A percentile compares a stretch with the other conserved stretches of the same genome.
These are phyloP conservation scores for Torulaspora gathmanii DNA, from an alignment of 805 yeast genomes.

Conservation along the genomic window DNA sequence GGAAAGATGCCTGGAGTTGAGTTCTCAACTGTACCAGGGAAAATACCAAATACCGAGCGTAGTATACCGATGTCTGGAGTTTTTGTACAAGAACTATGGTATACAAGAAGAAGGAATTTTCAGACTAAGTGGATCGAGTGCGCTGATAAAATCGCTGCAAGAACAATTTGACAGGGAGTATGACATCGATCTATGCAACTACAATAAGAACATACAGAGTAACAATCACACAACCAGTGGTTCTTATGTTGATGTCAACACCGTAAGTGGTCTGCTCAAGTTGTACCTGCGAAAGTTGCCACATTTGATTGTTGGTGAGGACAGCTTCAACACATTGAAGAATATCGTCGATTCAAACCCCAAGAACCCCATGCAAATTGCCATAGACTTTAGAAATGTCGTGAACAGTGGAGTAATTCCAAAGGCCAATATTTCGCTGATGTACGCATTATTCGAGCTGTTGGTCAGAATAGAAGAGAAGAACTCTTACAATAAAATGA, in stretches of 20 bases:
- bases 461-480: constrained; percentile 59
- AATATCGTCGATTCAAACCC: constrained; percentile 34
- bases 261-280: constrained; percentile 81
- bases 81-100: constrained; percentile 60
- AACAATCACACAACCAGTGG: constrained; percentile 22
- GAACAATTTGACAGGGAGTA: constrained; percentile 60
- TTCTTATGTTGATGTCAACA: constrained; percentile 63
- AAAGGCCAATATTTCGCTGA: constrained; percentile 50
- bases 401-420: constrained; percentile 41
- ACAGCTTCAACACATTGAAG: constrained; percentile 40
- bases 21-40: constrained; percentile 41
- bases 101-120: constrained; percentile 87
- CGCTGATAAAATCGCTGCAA: constrained; percentile 63
- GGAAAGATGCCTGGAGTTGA: constrained; percentile 46
- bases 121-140: constrained; percentile 82
- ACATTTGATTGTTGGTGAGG: constrained; percentile 57
- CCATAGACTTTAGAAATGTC: constrained; percentile 35
- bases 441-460: constrained; percentile 63
- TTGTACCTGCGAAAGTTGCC: constrained; percentile 77
- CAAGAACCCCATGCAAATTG: constrained; percentile 29
- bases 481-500: constrained; percentile 73
- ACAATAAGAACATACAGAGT: constrained; percentile 23
- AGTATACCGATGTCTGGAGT: constrained; percentile 68
- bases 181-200: constrained; percentile 61
- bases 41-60: constrained; percentile 59